A percentile compares a stretch with the other conserved stretches of the same genome.
phyloP scores from a whole-genome alignment of 805 yeast species.

The Pichia scutulata region DNA sequence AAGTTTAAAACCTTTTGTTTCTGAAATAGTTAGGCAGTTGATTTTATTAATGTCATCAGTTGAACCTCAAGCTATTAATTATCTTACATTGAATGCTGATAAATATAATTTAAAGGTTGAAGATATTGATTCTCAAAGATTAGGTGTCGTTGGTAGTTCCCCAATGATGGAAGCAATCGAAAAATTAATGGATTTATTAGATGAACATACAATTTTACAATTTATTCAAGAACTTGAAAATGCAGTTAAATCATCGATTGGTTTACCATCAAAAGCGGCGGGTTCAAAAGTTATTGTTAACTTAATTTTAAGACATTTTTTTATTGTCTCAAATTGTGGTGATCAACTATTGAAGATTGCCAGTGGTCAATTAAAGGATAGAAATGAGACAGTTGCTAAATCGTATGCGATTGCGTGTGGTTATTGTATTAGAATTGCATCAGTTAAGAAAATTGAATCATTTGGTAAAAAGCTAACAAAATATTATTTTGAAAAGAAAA shows the following conservation, averaged over 20 bases:
- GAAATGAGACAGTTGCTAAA: slow-evolving; percentile 63
- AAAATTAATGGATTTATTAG: slow-evolving; percentile 50
- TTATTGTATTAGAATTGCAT: slow-evolving; percentile 58
- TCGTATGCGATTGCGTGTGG: slow-evolving; percentile 81
- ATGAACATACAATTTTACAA: slow-evolving; percentile 41
- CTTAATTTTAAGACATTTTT: slow-evolving; percentile 48
- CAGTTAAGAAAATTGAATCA: slow-evolving; percentile 41
- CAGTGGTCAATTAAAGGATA: slow-evolving; percentile 51
- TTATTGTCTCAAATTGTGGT: slow-evolving; percentile 41
- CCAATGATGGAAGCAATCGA: slow-evolving; percentile 89
- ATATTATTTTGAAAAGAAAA: slow-evolving; percentile 47
- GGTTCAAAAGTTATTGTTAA: slow-evolving; percentile 68
- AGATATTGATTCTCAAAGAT: slow-evolving; percentile 71
- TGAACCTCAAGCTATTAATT: slow-evolving; percentile 88
- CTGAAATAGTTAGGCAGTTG: slow-evolving; percentile 61
- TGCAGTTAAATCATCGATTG: slow-evolving; percentile 65
- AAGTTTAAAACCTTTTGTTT: slow-evolving; percentile 58
- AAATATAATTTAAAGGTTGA: slow-evolving; percentile 68
- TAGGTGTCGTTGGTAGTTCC: slow-evolving; percentile 65
- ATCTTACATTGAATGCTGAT: slow-evolving; percentile 78
- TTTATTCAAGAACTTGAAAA: slow-evolving; percentile 42
- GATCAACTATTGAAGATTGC: slow-evolving; percentile 57
- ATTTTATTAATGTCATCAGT: slow-evolving; percentile 70
- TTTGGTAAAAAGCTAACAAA: slow-evolving; percentile 44
- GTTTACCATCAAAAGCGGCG: slow-evolving; percentile 85